Evolutionary conservation across 2,329 filamentous ascomycete genomes (phyloP).

Genomic region (Penicillium sp.): DNA sequence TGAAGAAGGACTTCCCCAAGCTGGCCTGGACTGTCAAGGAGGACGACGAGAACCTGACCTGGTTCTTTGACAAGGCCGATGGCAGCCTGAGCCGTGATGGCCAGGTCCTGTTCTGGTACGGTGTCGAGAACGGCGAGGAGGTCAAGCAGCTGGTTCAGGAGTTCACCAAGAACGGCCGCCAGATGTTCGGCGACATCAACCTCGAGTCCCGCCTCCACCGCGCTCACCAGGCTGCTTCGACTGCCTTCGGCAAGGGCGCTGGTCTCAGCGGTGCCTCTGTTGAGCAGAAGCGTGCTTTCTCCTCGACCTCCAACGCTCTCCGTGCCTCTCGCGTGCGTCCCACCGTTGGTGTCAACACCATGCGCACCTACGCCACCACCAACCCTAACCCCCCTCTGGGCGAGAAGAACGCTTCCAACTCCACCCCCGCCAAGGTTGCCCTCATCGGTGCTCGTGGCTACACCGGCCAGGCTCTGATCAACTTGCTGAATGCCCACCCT

Average conservation of each 20-base stretch:
- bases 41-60: slow-evolving; percentile 93
- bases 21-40: slow-evolving; percentile 96
- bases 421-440: slow-evolving; percentile 76
- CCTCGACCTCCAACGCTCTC: slow-evolving; percentile 56
- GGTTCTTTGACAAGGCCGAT: slow-evolving; percentile 98
- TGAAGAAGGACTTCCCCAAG: slow-evolving; percentile 91
- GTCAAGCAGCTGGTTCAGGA: slow-evolving; percentile 82
- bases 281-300: slow-evolving; percentile 71
- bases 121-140: slow-evolving; percentile 78
- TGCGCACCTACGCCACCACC: slow-evolving; percentile 48
- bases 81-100: slow-evolving; percentile 85
- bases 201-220: slow-evolving; percentile 82
- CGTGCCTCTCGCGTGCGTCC: slow-evolving; percentile 40
- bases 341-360: slow-evolving; percentile 33
- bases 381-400: slow-evolving; percentile 91
- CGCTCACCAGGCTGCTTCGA: slow-evolving; percentile 72
- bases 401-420: slow-evolving; percentile 84
- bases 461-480: slow-evolving; percentile 88
- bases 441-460: slow-evolving; percentile 93
- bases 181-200: slow-evolving; percentile 89
- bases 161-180: slow-evolving; percentile 78
- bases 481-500: slow-evolving; percentile 83
- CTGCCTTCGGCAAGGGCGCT: slow-evolving; percentile 53
- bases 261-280: slow-evolving; percentile 51
- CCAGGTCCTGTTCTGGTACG: slow-evolving; percentile 96